Percentiles rank a stretch among this genome's conserved stretches.
These are phyloP conservation scores for Daedalea quercina DNA, from an alignment of 768 basidiomycete species.

Conservation along the genomic window DNA sequence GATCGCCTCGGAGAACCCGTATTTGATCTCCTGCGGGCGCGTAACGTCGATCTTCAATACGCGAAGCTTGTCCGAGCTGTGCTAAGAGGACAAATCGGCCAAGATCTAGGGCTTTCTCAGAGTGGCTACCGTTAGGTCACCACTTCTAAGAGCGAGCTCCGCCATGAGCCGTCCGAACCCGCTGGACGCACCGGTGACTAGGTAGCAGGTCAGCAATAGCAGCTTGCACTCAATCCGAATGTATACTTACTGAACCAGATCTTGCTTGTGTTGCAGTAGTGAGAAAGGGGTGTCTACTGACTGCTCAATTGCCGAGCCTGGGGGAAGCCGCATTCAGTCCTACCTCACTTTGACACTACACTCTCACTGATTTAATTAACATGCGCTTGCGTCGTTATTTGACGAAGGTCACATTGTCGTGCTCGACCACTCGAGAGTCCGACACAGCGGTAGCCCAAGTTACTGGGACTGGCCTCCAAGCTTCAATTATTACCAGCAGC, in stretches of 20 bases:
- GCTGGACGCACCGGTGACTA: constrained; percentile 21
- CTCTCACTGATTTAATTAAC: too few relatives aligned
- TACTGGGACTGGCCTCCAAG: too few relatives aligned
- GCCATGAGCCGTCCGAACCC: constrained; percentile 20
- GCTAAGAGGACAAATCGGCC: constrained; percentile 12
- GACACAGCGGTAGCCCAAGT: too few relatives aligned
- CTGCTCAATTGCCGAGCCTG: too few relatives aligned
- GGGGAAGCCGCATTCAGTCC: too few relatives aligned
- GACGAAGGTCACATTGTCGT: too few relatives aligned
- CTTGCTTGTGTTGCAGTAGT: background rate
- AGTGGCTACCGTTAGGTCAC: constrained; percentile 19
- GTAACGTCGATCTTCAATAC: constrained; percentile 20
- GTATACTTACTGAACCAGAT: constrained; percentile 14
- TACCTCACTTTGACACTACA: too few relatives aligned
- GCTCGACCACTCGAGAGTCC: too few relatives aligned
- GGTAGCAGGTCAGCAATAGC: background rate
- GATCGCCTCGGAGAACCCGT: constrained; percentile 13
- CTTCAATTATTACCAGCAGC: too few relatives aligned
- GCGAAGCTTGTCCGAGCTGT: constrained; percentile 11
- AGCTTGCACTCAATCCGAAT: too few relatives aligned
- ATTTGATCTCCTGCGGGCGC: constrained; percentile 2
- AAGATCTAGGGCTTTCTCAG: constrained; percentile 17
- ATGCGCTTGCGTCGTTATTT: too few relatives aligned
- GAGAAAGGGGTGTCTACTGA: too few relatives aligned
- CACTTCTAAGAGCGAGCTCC: constrained; percentile 15